Percentiles rank a stretch among this genome's conserved stretches.
Conservation (phyloP, 176 grass and related monocot species). For the Alopecurus myosuroides region DNA sequence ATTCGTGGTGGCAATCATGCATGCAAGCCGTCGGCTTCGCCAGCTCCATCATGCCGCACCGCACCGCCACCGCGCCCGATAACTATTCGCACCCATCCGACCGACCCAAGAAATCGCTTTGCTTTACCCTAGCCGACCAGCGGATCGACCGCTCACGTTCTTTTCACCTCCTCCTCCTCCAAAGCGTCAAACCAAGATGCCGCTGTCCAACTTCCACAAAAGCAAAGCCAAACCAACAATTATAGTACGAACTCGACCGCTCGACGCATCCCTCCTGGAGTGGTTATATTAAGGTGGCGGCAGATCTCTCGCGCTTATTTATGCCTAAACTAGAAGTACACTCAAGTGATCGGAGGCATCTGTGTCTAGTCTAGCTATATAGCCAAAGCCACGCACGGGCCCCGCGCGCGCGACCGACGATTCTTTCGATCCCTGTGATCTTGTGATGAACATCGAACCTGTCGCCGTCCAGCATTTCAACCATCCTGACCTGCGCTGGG, state of each 20-base stretch:
- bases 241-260: background rate
- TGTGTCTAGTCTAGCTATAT: background rate
- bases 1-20: background rate
- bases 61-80: background rate
- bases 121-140: background rate
- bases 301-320: background rate
- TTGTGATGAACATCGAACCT: background rate
- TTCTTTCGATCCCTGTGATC: background rate
- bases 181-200: background rate
- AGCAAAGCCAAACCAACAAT: background rate
- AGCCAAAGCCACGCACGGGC: too few relatives aligned
- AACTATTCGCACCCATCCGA: background rate
- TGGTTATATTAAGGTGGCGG: background rate
- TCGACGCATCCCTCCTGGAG: background rate
- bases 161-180: background rate
- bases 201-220: background rate
- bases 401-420: too few relatives aligned
- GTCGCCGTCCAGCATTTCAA: background rate
- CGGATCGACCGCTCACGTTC: background rate
- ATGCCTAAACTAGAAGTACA: conserved; percentile 1
- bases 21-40: background rate
- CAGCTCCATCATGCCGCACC: background rate
- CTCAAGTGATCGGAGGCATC: background rate
- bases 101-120: background rate
- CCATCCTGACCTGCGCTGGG: background rate